phyloP scores from a whole-genome alignment of 2,329 filamentous ascomycete genomes.

The Paraphoma chrysanthemicola region DNA sequence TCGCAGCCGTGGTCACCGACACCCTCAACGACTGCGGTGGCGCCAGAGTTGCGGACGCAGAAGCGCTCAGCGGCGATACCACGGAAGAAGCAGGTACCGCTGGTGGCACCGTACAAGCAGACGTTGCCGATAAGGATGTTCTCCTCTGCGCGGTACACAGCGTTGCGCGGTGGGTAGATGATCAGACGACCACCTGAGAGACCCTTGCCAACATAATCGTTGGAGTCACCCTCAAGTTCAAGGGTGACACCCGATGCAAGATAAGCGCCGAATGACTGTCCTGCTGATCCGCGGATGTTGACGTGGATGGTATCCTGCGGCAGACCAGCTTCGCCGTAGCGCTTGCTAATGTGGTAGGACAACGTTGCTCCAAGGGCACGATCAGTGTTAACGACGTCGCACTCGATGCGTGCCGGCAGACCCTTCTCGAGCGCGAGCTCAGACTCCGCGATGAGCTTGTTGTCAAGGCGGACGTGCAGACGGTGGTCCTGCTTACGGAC shows the following conservation, averaged over 20 bases:
- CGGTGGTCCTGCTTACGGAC: conserved; percentile 97
- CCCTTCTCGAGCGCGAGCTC: conserved; percentile 95
- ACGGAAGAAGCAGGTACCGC: conserved; percentile 93
- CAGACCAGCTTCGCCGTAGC: conserved; percentile 86
- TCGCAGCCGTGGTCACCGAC: conserved; percentile 96
- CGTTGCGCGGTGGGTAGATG: conserved; percentile 87
- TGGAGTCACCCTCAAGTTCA: conserved; percentile 93
- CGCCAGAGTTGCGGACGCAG: conserved; percentile 94
- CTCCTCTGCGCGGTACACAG: conserved; percentile 95
- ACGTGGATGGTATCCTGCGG: conserved; percentile 94
- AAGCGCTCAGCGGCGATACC: conserved; percentile 96
- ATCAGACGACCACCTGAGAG: conserved; percentile 92
- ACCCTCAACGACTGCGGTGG: conserved; percentile 94
- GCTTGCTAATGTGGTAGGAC: conserved; percentile 94
- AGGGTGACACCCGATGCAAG: conserved; percentile 91
- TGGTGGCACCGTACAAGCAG: conserved; percentile 92
- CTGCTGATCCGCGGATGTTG: conserved; percentile 95
- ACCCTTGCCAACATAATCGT: conserved; percentile 97
- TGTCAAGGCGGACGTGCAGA: conserved; percentile 90
- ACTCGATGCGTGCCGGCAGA: conserved; percentile 89
- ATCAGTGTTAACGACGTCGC: conserved; percentile 95
- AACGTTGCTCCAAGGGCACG: conserved; percentile 91
- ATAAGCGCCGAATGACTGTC: conserved; percentile 95
- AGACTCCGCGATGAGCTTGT: conserved; percentile 95
- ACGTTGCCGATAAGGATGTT: conserved; percentile 94